These are phyloP conservation scores for Volvariella surrecta DNA, from an alignment of 1,284 basidiomycete species.

Conservation along the genomic window DNA sequence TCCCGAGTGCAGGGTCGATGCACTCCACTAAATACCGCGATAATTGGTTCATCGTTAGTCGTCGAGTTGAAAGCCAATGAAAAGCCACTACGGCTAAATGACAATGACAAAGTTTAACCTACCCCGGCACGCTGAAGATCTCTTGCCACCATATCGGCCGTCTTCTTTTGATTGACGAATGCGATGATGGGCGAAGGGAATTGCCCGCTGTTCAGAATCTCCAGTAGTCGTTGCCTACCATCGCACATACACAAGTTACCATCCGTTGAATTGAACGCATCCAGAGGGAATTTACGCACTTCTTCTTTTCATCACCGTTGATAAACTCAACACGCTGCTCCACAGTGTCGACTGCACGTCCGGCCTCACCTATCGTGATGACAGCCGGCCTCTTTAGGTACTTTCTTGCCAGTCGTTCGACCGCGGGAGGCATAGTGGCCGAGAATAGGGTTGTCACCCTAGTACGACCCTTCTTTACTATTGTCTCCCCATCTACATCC, in stretches of 20 bases:
- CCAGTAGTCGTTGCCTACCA: slow-evolving; percentile 68
- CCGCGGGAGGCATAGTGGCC: slow-evolving; percentile 96
- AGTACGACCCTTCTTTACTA: slow-evolving; percentile 69
- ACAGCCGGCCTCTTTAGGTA: slow-evolving; percentile 90
- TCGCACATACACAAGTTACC: neutral
- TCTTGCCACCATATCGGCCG: slow-evolving; percentile 92
- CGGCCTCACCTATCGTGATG: slow-evolving; percentile 96
- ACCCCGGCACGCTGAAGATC: slow-evolving; percentile 83
- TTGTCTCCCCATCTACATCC: slow-evolving; percentile 55
- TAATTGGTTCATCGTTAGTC: neutral
- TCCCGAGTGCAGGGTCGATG: slow-evolving; percentile 89
- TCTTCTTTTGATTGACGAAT: slow-evolving; percentile 99
- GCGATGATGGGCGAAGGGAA: slow-evolving; percentile 93
- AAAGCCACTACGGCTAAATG: slow-evolving; percentile 3
- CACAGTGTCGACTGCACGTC: slow-evolving; percentile 95
- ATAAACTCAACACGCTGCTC: slow-evolving; percentile 96
- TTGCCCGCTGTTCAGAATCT: slow-evolving; percentile 81
- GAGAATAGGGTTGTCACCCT: slow-evolving; percentile 92
- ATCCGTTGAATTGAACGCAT: slow-evolving; percentile 8
- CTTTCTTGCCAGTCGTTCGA: slow-evolving; percentile 90
- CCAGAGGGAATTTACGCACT: slow-evolving; percentile 34
- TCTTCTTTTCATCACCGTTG: slow-evolving; percentile 89
- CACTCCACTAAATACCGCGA: slow-evolving; percentile 55
- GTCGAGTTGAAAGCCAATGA: slow-evolving; percentile 10
- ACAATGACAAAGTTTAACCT: slow-evolving; percentile 12